Percentiles rank a stretch among this genome's conserved stretches.
Evolutionary conservation across 2,329 filamentous ascomycete genomes (phyloP).

Genomic region (Truncatella angustata): DNA sequence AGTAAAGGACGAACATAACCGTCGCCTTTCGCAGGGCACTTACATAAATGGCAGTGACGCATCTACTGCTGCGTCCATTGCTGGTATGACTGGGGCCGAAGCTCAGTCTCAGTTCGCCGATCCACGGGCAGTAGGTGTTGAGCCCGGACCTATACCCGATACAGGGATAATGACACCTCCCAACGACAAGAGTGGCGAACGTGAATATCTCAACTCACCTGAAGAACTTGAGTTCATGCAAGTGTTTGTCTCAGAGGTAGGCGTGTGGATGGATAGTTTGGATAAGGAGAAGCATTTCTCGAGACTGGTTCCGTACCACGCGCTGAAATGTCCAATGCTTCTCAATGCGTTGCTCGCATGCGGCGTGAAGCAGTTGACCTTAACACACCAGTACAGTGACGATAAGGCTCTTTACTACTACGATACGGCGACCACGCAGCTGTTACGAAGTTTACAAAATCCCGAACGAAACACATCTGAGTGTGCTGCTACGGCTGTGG

Average conservation of each 20-base stretch:
- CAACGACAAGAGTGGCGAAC: slow-evolving; percentile 37
- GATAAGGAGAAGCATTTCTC: slow-evolving; percentile 86
- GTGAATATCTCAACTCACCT: slow-evolving; percentile 67
- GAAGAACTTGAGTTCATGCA: slow-evolving; percentile 90
- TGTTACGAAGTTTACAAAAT: slow-evolving; percentile 76
- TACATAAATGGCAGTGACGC: slow-evolving; percentile 33
- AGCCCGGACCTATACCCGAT: slow-evolving; percentile 19
- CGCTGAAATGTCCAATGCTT: slow-evolving; percentile 81
- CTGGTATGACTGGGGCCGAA: slow-evolving; percentile 32
- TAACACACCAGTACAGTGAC: slow-evolving; percentile 65
- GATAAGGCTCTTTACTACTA: slow-evolving; percentile 82
- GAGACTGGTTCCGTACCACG: slow-evolving; percentile 76
- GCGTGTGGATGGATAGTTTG: slow-evolving; percentile 91
- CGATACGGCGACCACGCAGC: slow-evolving; percentile 76
- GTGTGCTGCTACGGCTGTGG: slow-evolving; percentile 82
- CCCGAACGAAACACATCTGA: slow-evolving; percentile 80
- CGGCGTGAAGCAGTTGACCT: slow-evolving; percentile 75
- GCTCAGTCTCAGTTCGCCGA: slow-evolving; percentile 27
- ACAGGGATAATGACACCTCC: slow-evolving; percentile 40
- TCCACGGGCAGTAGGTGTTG: slow-evolving; percentile 21
- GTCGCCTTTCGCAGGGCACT: slow-evolving; percentile 20
- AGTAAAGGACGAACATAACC: slow-evolving; percentile 22
- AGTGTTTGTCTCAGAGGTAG: slow-evolving; percentile 87
- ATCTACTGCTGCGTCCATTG: slow-evolving; percentile 37
- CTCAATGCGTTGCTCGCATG: slow-evolving; percentile 87